A percentile compares a stretch with the other conserved stretches of the same genome.
Conservation (phyloP, 441 rosid genomes). For the Arabidopsis lyrata region DNA sequence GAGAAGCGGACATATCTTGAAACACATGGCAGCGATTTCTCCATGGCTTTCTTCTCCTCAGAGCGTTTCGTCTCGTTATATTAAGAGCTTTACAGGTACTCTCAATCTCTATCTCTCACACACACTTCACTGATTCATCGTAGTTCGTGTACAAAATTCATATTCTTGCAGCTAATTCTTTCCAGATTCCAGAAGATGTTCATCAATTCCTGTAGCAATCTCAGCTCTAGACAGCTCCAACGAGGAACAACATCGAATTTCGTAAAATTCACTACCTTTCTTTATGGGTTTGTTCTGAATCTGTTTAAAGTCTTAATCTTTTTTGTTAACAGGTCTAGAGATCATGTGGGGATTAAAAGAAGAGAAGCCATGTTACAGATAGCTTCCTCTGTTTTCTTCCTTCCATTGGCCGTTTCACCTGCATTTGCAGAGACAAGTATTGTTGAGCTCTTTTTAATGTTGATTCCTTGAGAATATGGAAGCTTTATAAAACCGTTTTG, state of each 20-base stretch:
- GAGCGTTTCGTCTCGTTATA: conserved; percentile 37
- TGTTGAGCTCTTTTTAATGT: not conserved
- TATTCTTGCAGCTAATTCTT: conserved; percentile 27
- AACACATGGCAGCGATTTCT: conserved; percentile 62
- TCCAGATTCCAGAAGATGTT: conserved; percentile 41
- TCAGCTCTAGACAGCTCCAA: conserved; percentile 39
- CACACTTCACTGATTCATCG: conserved; percentile 20
- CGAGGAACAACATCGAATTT: conserved; percentile 34
- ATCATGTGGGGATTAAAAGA: conserved; percentile 52
- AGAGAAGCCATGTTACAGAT: conserved; percentile 62
- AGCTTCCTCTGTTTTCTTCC: conserved; percentile 53
- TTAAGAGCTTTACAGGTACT: conserved; percentile 34
- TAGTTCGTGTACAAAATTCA: not conserved
- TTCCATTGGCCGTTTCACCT: conserved; percentile 52
- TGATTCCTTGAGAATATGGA: not conserved
- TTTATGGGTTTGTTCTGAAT: conserved; percentile 21
- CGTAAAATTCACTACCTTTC: conserved; percentile 21
- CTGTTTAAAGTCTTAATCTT: conserved; percentile 35
- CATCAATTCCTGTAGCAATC: conserved; percentile 36
- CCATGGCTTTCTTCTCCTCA: conserved; percentile 47
- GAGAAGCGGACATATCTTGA: conserved; percentile 43
- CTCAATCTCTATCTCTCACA: not conserved
- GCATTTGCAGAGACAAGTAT: conserved; percentile 65
- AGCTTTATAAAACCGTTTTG: not conserved
- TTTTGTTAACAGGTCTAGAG: conserved; percentile 23